Conservation (phyloP, 192 early-diverging fungal species). For the Coemansia interrupta region DNA sequence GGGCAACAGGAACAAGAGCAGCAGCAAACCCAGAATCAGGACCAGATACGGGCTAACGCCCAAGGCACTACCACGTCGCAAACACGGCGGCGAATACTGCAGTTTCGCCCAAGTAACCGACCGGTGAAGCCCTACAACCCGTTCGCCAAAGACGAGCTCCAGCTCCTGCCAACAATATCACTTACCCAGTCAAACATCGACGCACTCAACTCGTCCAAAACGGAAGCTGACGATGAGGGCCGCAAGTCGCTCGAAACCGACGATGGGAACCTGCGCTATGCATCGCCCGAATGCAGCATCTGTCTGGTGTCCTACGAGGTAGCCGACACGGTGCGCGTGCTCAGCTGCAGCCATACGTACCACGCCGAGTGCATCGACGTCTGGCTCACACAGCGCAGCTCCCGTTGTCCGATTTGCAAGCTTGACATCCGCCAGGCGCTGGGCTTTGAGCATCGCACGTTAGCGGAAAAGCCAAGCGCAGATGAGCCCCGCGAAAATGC, state of each 20-base stretch:
- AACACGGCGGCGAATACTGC: constrained; percentile 2
- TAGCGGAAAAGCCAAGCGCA: neutral
- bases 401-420: constrained; percentile 47
- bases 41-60: neutral
- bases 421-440: constrained; percentile 22
- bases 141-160: constrained; percentile 37
- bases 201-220: constrained; percentile 5
- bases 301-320: constrained; percentile 59
- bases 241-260: constrained; percentile 8
- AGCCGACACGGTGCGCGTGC: constrained; percentile 56
- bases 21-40: neutral
- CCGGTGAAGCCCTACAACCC: constrained; percentile 43
- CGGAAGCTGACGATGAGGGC: neutral
- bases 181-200: constrained; percentile 21
- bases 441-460: constrained; percentile 15
- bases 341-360: constrained; percentile 62
- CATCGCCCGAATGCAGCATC: constrained; percentile 57
- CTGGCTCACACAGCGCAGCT: constrained; percentile 42
- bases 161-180: constrained; percentile 21
- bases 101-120: constrained; percentile 23
- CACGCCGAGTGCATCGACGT: constrained; percentile 64
- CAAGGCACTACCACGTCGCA: neutral
- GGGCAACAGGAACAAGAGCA: neutral
- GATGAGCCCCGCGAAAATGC: neutral
- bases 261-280: constrained; percentile 26